phyloP scores from a whole-genome alignment of 352 stramenopile genomes.

The Phytophthora macrochlamydospora region DNA sequence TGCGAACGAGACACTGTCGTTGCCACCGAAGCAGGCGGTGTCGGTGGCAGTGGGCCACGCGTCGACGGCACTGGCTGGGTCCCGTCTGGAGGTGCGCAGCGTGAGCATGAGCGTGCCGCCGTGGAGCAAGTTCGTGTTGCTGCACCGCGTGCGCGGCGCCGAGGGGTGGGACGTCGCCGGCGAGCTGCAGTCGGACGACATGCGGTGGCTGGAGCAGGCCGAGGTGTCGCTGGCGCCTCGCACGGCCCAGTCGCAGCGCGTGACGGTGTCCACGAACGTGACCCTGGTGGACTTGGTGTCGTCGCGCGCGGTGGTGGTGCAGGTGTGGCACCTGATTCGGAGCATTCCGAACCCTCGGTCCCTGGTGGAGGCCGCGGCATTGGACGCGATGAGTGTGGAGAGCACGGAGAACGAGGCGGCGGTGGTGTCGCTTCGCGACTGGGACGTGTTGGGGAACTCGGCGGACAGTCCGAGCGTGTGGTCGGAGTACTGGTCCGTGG shows the following conservation, averaged over 20 bases:
- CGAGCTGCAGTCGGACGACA: constrained; percentile 9
- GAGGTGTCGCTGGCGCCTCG: constrained; percentile 28
- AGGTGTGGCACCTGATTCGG: constrained; percentile 19
- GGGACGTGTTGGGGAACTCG: background rate
- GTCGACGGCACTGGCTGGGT: constrained; percentile 1
- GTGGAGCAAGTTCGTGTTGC: constrained; percentile 1
- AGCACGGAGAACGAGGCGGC: background rate
- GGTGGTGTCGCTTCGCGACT: constrained; percentile 1
- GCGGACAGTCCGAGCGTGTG: background rate
- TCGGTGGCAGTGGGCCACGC: constrained; percentile 14
- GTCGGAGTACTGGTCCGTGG: constrained; percentile 6
- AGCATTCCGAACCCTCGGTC: constrained; percentile 16
- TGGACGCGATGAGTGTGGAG: constrained; percentile 2
- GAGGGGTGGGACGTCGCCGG: constrained; percentile 9
- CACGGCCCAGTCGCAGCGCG: constrained; percentile 15
- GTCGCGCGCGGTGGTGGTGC: constrained; percentile 21
- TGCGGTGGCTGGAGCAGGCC: constrained; percentile 15
- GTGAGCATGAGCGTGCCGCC: constrained; percentile 1
- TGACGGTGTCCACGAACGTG: constrained; percentile 33
- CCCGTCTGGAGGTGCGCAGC: background rate
- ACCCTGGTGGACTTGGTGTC: constrained; percentile 29
- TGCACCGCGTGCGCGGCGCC: background rate
- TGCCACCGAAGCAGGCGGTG: constrained; percentile 19
- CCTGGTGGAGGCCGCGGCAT: background rate
- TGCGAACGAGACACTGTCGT: constrained; percentile 25